Conservation (phyloP, 2,329 filamentous ascomycete species). For the Berkeleyomyces basicola region DNA sequence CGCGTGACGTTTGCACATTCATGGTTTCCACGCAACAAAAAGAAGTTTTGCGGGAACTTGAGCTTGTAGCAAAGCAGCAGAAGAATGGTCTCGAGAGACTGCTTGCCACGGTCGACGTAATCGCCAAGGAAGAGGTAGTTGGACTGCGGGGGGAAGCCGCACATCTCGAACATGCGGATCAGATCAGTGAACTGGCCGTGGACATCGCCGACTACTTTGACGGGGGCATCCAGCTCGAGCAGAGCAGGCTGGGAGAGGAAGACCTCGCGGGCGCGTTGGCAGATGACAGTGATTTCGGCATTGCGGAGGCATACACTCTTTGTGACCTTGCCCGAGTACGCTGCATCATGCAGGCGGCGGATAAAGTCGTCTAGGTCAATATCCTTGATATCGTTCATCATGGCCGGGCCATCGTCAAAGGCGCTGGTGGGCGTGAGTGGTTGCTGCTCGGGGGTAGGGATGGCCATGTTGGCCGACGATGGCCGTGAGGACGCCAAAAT, state of each 20-base stretch:
- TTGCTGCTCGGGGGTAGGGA: slow-evolving; percentile 45
- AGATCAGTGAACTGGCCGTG: slow-evolving; percentile 94
- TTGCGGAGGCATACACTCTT: slow-evolving; percentile 97
- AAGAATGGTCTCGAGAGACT: slow-evolving; percentile 86
- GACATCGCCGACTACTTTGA: slow-evolving; percentile 95
- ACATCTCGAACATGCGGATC: slow-evolving; percentile 97
- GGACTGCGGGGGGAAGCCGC: slow-evolving; percentile 77
- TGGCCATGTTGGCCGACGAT: slow-evolving; percentile 14
- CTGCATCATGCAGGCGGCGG: slow-evolving; percentile 79
- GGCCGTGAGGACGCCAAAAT: slow-evolving; percentile 43
- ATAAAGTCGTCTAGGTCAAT: slow-evolving; percentile 97
- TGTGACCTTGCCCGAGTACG: slow-evolving; percentile 90
- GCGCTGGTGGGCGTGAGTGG: slow-evolving; percentile 26
- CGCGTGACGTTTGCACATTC: slow-evolving; percentile 93
- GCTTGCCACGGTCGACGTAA: slow-evolving; percentile 92
- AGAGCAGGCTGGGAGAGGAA: slow-evolving; percentile 85
- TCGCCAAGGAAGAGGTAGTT: slow-evolving; percentile 94
- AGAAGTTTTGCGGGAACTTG: slow-evolving; percentile 95
- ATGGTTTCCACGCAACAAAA: slow-evolving; percentile 84
- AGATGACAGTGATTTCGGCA: slow-evolving; percentile 89
- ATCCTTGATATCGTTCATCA: slow-evolving; percentile 79
- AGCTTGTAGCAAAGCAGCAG: slow-evolving; percentile 91
- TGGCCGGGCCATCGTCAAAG: slow-evolving; percentile 34
- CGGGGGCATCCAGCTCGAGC: slow-evolving; percentile 79
- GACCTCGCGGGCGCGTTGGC: slow-evolving; percentile 71